These are phyloP conservation scores for Hygrocybe punicea DNA, from an alignment of 768 basidiomycete species.

Conservation along the genomic window DNA sequence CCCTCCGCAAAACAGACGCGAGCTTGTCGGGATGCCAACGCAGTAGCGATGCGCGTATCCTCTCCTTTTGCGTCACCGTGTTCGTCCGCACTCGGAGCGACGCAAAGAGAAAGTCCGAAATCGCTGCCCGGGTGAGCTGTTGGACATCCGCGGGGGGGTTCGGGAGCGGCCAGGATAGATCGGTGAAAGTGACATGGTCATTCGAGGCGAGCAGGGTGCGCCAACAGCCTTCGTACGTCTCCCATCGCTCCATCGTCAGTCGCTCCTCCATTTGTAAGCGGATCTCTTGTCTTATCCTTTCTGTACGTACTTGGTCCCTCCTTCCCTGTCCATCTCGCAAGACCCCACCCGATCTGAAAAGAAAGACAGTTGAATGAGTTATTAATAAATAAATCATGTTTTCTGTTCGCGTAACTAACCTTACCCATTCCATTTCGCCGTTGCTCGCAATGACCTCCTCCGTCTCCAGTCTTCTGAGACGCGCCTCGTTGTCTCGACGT, in stretches of 20 bases:
- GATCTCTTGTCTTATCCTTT: slow-evolving; percentile 47
- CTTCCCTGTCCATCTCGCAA: slow-evolving; percentile 49
- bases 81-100: slow-evolving; percentile 42
- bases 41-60: slow-evolving; percentile 56
- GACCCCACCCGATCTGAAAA: slow-evolving; percentile 40
- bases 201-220: slow-evolving; percentile 29
- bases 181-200: slow-evolving; percentile 39
- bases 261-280: slow-evolving; percentile 43
- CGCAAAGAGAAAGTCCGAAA: slow-evolving; percentile 53
- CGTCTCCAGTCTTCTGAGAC: slow-evolving; percentile 17
- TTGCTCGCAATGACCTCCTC: slow-evolving; percentile 43
- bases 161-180: slow-evolving; percentile 63
- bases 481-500: slow-evolving; percentile 1
- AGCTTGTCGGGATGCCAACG: slow-evolving; percentile 71
- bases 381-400: neutral
- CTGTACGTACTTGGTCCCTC: slow-evolving; percentile 50
- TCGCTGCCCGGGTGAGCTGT: slow-evolving; percentile 34
- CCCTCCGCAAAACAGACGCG: slow-evolving; percentile 40
- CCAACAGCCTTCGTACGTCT: slow-evolving; percentile 56
- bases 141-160: slow-evolving; percentile 9
- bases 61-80: slow-evolving; percentile 45
- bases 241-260: slow-evolving; percentile 42
- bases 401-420: slow-evolving; percentile 24
- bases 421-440: slow-evolving; percentile 60
- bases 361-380: neutral